These are phyloP conservation scores for Pichia deserticola DNA, from an alignment of 805 yeast genomes.

Conservation along the genomic window DNA sequence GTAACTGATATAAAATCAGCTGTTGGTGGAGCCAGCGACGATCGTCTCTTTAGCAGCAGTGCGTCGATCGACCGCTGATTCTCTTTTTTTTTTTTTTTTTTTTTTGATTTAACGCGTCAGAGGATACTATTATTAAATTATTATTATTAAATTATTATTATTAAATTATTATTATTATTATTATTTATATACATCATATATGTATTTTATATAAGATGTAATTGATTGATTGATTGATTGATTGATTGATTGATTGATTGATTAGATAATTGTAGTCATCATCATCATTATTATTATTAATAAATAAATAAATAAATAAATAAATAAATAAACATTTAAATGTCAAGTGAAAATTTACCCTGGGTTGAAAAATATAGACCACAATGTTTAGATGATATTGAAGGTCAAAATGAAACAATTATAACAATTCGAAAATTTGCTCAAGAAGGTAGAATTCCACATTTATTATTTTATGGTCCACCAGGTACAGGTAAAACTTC, in stretches of 20 bases:
- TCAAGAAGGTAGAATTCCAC: slow-evolving; percentile 78
- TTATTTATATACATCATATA: not conserved
- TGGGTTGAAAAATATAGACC: slow-evolving; percentile 98
- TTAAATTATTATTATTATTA: too few relatives aligned
- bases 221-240: too few relatives aligned
- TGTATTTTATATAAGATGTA: not conserved
- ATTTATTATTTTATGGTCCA: slow-evolving; percentile 88
- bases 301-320: too few relatives aligned
- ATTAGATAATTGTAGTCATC: too few relatives aligned
- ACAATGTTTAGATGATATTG: slow-evolving; percentile 68
- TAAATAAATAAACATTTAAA: not conserved
- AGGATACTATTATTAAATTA: too few relatives aligned
- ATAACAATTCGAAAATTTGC: slow-evolving; percentile 81
- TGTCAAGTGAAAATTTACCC: slow-evolving; percentile 45
- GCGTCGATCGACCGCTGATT: not conserved
- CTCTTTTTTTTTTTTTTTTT: not conserved
- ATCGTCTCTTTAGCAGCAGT: not conserved
- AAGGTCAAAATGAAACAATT: slow-evolving; percentile 86
- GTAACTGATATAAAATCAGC: not conserved
- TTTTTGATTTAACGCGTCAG: not conserved
- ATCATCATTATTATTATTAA: too few relatives aligned
- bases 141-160: too few relatives aligned
- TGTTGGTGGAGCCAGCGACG: slow-evolving; percentile 17
- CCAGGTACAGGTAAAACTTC: slow-evolving; percentile 94
- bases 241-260: too few relatives aligned